phyloP scores from a whole-genome alignment of 2,329 filamentous ascomycete genomes.

The Sclerotiophoma versabilis region DNA sequence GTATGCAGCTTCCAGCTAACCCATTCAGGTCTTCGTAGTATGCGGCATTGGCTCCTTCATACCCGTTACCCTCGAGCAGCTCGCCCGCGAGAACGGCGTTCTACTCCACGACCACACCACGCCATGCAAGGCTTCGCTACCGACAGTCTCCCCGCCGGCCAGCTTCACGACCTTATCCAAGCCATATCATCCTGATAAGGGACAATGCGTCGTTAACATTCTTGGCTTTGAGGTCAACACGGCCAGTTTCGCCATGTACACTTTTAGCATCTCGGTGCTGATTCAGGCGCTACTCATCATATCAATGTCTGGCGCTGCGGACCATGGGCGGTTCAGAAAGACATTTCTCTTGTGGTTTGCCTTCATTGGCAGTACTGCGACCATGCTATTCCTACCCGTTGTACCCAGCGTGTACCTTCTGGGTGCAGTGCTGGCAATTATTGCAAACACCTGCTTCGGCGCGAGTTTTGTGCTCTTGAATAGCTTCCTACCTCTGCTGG shows the following conservation, averaged over 20 bases:
- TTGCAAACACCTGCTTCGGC: constrained; percentile 93
- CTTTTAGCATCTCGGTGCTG: constrained; percentile 90
- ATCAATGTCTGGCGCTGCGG: constrained; percentile 93
- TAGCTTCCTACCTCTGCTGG: constrained; percentile 89
- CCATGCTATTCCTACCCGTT: constrained; percentile 88
- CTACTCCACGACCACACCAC: constrained; percentile 77
- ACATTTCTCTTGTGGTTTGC: constrained; percentile 85
- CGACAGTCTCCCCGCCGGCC: constrained; percentile 47
- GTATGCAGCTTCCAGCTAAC: constrained; percentile 7
- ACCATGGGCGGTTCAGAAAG: constrained; percentile 90
- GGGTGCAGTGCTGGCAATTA: constrained; percentile 81
- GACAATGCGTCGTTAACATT: constrained; percentile 82
- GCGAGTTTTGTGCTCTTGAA: constrained; percentile 95
- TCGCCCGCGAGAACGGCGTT: constrained; percentile 90
- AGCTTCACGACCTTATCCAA: constrained; percentile 27
- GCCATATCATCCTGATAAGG: constrained; percentile 37
- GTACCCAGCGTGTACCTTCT: constrained; percentile 78
- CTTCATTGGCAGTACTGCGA: constrained; percentile 78
- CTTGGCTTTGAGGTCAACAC: constrained; percentile 90
- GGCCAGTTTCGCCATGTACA: constrained; percentile 97
- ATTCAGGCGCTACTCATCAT: constrained; percentile 90
- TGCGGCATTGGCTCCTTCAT: constrained; percentile 89
- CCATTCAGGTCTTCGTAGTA: constrained; percentile 77
- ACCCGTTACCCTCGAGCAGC: constrained; percentile 90
- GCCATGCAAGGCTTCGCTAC: constrained; percentile 74